These are phyloP conservation scores for Xylaria sp. DNA, from an alignment of 2,329 filamentous ascomycete genomes.

Conservation along the genomic window DNA sequence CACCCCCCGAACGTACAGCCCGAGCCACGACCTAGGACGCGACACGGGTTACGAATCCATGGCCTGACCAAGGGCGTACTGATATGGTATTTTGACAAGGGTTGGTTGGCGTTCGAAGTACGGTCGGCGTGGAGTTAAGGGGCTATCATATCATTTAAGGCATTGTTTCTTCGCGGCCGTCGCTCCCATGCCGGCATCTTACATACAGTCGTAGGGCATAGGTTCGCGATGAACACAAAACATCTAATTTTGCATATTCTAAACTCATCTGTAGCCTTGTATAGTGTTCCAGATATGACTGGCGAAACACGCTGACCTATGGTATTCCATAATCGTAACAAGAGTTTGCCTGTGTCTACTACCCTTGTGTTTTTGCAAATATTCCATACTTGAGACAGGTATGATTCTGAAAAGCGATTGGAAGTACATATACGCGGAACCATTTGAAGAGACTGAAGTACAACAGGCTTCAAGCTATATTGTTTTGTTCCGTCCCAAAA, in stretches of 20 bases:
- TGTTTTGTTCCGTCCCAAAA: no score
- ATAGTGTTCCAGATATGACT: no score
- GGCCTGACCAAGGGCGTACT: background rate
- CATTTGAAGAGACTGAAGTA: no score
- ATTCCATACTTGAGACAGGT: no score
- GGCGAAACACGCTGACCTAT: no score
- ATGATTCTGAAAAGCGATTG: no score
- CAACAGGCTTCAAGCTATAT: no score
- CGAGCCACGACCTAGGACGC: background rate
- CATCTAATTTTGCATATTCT: background rate
- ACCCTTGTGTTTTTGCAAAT: no score
- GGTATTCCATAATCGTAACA: no score
- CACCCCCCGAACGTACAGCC: background rate
- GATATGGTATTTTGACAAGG: background rate
- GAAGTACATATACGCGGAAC: no score
- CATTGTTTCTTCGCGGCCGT: conserved; percentile 5
- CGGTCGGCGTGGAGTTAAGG: background rate
- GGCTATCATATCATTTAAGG: background rate
- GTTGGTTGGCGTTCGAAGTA: background rate
- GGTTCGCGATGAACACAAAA: conserved; percentile 4
- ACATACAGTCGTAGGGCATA: background rate
- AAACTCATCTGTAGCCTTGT: no score
- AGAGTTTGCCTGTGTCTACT: no score
- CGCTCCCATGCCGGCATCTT: background rate
- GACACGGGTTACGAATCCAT: background rate